These are phyloP conservation scores for Globisporangium cylindrosporum DNA, from an alignment of 352 stramenopile genomes.

Conservation along the genomic window DNA sequence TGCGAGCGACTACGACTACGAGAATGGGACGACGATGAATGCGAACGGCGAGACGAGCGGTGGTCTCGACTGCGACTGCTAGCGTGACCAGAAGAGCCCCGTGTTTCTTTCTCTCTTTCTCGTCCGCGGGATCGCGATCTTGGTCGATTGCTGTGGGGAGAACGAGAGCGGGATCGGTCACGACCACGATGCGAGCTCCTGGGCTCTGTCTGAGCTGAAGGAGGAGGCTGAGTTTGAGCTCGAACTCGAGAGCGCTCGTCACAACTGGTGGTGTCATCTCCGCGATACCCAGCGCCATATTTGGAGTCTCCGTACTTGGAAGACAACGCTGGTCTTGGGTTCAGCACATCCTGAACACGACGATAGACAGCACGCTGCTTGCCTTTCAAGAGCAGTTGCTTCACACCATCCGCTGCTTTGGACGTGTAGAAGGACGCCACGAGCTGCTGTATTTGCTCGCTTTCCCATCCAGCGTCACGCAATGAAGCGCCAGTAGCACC, in stretches of 20 bases:
- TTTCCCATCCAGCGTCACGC: slow-evolving; percentile 10
- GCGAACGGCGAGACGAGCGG: slow-evolving; percentile 12
- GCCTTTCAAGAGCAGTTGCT: slow-evolving; percentile 25
- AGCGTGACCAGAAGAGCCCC: slow-evolving; percentile 13
- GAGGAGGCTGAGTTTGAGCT: not conserved
- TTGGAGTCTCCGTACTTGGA: slow-evolving; percentile 17
- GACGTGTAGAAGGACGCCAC: slow-evolving; percentile 13
- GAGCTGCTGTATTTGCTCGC: slow-evolving; percentile 7
- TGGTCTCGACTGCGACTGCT: slow-evolving; percentile 14
- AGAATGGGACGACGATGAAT: slow-evolving; percentile 21
- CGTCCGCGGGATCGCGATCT: slow-evolving; percentile 8
- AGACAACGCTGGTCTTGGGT: slow-evolving; percentile 14
- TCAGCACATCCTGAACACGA: slow-evolving; percentile 8
- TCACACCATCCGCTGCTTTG: slow-evolving; percentile 11
- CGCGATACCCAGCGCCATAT: slow-evolving; percentile 22
- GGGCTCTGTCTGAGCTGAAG: not conserved
- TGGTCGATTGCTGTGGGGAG: not conserved
- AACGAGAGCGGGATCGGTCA: not conserved
- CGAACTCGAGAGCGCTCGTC: not conserved
- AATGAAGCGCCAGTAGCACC: slow-evolving; percentile 14
- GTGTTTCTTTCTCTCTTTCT: slow-evolving; percentile 13
- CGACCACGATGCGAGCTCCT: not conserved
- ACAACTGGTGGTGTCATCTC: slow-evolving; percentile 3
- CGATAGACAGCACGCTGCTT: slow-evolving; percentile 25
- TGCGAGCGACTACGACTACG: slow-evolving; percentile 39